Conservation (phyloP, 768 basidiomycete species). For the Paxillus ammoniavirescens region DNA sequence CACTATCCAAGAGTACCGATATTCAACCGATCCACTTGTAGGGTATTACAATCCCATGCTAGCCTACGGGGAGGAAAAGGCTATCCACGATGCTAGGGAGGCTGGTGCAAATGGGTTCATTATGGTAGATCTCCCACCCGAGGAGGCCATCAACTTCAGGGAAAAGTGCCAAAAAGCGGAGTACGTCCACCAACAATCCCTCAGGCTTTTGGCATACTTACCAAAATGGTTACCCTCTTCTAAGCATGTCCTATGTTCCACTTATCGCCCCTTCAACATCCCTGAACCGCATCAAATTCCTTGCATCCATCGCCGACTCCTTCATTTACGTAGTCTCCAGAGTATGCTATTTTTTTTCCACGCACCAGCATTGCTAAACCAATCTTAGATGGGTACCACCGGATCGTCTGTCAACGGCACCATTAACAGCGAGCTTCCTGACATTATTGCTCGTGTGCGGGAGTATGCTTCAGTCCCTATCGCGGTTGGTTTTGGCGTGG, state of each 20-base stretch:
- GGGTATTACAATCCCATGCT: slow-evolving; percentile 98
- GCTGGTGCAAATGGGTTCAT: slow-evolving; percentile 98
- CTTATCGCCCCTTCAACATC: slow-evolving; percentile 94
- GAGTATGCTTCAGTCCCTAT: slow-evolving; percentile 77
- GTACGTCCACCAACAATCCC: slow-evolving; percentile 45
- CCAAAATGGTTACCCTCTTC: not conserved
- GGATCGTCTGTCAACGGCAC: slow-evolving; percentile 77
- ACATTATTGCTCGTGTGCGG: slow-evolving; percentile 81
- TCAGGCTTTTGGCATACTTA: not conserved
- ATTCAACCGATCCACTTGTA: slow-evolving; percentile 35
- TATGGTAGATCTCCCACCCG: slow-evolving; percentile 96
- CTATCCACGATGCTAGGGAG: slow-evolving; percentile 83
- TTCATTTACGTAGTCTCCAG: slow-evolving; percentile 99
- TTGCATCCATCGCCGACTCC: slow-evolving; percentile 90
- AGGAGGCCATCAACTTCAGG: slow-evolving; percentile 90
- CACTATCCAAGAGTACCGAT: not conserved
- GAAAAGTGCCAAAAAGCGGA: slow-evolving; percentile 78
- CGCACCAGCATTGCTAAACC: slow-evolving; percentile 1
- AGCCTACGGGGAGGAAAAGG: slow-evolving; percentile 92
- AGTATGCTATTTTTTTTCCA: slow-evolving; percentile 38
- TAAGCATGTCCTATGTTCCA: slow-evolving; percentile 90
- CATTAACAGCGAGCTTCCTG: slow-evolving; percentile 76
- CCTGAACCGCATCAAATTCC: slow-evolving; percentile 82
- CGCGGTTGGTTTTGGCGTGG: slow-evolving; percentile 96
- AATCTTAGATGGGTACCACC: slow-evolving; percentile 90